Evolutionary conservation across 805 yeast genomes (phyloP).

Genomic region (Suhomyces sp.): DNA sequence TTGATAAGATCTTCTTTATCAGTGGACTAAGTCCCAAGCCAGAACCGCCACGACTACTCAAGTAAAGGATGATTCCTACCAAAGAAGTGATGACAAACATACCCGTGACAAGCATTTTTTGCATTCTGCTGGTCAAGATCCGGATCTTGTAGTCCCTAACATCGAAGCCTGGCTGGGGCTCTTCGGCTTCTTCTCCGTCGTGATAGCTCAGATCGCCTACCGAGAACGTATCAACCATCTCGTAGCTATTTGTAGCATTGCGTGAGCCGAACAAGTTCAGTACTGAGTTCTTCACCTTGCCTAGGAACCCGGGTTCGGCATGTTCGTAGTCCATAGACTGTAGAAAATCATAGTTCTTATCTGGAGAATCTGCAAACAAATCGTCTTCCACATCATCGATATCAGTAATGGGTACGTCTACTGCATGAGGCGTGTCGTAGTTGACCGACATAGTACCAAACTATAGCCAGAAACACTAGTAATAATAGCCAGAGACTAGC

Average conservation of each 20-base stretch:
- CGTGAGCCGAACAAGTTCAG: neutral
- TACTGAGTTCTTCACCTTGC: neutral
- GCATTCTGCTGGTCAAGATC: constrained; percentile 13
- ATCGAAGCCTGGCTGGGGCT: constrained; percentile 6
- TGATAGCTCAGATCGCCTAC: neutral
- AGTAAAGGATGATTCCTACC: neutral
- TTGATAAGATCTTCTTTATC: constrained; percentile 33
- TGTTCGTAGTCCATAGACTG: constrained; percentile 24
- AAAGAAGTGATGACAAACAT: neutral
- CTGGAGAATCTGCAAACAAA: constrained; percentile 18
- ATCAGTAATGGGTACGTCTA: constrained; percentile 56
- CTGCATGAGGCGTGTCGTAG: constrained; percentile 27
- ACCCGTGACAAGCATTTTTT: constrained; percentile 5
- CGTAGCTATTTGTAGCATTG: constrained; percentile 5
- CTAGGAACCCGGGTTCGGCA: neutral
- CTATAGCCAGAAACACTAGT: no score
- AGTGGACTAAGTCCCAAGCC: neutral
- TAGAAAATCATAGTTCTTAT: constrained; percentile 10
- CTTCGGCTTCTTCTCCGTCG: constrained; percentile 1
- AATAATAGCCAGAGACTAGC: no score
- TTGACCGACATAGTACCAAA: constrained; percentile 5
- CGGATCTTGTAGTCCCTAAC: constrained; percentile 25
- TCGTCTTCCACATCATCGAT: constrained; percentile 47
- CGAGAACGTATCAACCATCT: constrained; percentile 6
- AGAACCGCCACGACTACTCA: neutral